Evolutionary conservation across 2,329 filamentous ascomycete species (phyloP).

Genomic region (Ophiostoma novo-ulmi): DNA sequence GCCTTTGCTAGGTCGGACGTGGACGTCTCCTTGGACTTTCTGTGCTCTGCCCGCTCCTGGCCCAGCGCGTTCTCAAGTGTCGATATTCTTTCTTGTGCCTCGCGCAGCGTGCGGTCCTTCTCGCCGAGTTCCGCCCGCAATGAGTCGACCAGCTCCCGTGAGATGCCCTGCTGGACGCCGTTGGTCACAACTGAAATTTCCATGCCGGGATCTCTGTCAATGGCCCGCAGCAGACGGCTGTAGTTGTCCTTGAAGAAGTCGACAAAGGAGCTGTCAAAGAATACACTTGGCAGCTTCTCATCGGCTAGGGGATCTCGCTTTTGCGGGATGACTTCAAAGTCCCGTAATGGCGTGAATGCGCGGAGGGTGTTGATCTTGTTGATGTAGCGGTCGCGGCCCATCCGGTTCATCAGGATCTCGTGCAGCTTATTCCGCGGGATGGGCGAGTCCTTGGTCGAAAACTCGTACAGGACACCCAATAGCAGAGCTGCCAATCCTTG

Average conservation of each 20-base stretch:
- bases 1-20: conserved; percentile 47
- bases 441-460: conserved; percentile 94
- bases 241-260: conserved; percentile 97
- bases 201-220: conserved; percentile 84
- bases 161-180: conserved; percentile 81
- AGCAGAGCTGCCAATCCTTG: conserved; percentile 80
- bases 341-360: conserved; percentile 70
- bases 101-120: conserved; percentile 52
- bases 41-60: conserved; percentile 69
- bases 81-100: conserved; percentile 43
- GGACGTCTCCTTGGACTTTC: conserved; percentile 56
- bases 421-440: conserved; percentile 77
- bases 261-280: conserved; percentile 79
- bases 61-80: conserved; percentile 53
- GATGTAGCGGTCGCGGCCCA: conserved; percentile 83
- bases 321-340: conserved; percentile 82
- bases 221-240: conserved; percentile 72
- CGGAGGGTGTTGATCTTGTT: conserved; percentile 74
- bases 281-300: conserved; percentile 67
- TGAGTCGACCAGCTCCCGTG: conserved; percentile 86
- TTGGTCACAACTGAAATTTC: conserved; percentile 78
- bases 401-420: conserved; percentile 66
- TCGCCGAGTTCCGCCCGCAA: conserved; percentile 72
- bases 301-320: conserved; percentile 50
- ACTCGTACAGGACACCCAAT: conserved; percentile 87